Evolutionary conservation across 805 yeast species (phyloP).

Genomic region (Clavispora vitiphila): DNA sequence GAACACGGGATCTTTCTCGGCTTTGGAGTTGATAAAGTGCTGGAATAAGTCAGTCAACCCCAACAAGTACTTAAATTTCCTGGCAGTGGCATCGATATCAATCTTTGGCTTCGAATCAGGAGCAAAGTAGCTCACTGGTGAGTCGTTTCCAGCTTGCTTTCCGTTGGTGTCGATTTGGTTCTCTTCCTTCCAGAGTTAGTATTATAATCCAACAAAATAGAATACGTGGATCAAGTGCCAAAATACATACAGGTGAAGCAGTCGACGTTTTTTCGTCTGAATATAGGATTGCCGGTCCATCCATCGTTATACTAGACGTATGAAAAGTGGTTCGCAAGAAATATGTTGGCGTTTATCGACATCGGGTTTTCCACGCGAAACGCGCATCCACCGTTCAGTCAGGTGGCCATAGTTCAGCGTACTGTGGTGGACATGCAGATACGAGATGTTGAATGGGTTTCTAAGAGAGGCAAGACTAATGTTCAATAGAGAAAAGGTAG

Average conservation of each 20-base stretch:
- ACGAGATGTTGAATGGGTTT: too few species aligned
- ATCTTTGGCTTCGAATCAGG: conserved; percentile 34
- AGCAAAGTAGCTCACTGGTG: conserved; percentile 24
- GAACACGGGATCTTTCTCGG: conserved; percentile 55
- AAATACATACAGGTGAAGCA: neutral
- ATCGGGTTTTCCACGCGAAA: conserved; percentile 1
- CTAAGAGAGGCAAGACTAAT: too few species aligned
- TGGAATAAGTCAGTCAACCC: conserved; percentile 63
- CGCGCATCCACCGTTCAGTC: neutral
- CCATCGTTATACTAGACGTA: neutral
- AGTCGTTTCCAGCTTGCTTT: neutral
- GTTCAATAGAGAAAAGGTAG: too few species aligned
- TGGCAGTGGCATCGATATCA: conserved; percentile 55
- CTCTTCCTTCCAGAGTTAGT: neutral
- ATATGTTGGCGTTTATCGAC: neutral
- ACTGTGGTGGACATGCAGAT: neutral
- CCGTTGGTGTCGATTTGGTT: neutral
- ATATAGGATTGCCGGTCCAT: neutral
- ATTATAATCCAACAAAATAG: neutral
- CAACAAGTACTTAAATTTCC: conserved; percentile 61
- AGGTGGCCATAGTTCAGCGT: neutral
- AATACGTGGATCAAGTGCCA: neutral
- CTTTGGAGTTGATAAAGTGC: conserved; percentile 63
- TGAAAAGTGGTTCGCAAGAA: conserved; percentile 1
- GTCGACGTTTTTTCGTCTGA: neutral